phyloP scores from a whole-genome alignment of 2,329 filamentous ascomycete species.

The Scytalidium lignicola region DNA sequence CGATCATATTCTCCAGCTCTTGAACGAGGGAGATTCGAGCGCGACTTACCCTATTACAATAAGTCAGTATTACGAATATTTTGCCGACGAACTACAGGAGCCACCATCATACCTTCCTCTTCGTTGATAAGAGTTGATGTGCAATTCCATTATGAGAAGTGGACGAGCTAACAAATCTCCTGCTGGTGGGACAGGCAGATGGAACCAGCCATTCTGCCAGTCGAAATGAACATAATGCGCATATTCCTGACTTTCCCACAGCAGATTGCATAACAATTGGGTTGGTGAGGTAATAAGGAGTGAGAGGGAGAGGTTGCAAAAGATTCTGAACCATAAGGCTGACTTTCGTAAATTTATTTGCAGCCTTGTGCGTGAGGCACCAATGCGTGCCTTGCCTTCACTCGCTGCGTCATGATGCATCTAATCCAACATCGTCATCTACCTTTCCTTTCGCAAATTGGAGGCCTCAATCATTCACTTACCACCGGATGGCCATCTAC shows the following conservation, averaged over 20 bases:
- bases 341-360: neutral
- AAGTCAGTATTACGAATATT: neutral
- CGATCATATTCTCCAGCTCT: neutral
- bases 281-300: neutral
- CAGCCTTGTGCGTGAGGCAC: neutral
- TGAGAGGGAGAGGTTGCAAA: neutral
- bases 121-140: neutral
- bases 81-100: too few relatives aligned
- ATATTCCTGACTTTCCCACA: constrained; percentile 29
- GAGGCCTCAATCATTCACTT: neutral
- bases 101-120: neutral
- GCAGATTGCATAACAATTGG: constrained; percentile 35
- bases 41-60: neutral
- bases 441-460: constrained; percentile 3
- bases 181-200: constrained; percentile 13
- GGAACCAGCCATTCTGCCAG: constrained; percentile 21
- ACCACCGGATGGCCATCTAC: neutral
- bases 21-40: neutral
- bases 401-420: neutral
- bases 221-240: constrained; percentile 36
- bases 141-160: neutral
- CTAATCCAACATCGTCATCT: neutral
- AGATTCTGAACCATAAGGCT: neutral
- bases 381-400: neutral
- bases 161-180: neutral